Percentiles rank a stretch among this genome's conserved stretches.
Evolutionary conservation across 1,139 yeast species (phyloP).

Genomic region (Neolecta irregularis): DNA sequence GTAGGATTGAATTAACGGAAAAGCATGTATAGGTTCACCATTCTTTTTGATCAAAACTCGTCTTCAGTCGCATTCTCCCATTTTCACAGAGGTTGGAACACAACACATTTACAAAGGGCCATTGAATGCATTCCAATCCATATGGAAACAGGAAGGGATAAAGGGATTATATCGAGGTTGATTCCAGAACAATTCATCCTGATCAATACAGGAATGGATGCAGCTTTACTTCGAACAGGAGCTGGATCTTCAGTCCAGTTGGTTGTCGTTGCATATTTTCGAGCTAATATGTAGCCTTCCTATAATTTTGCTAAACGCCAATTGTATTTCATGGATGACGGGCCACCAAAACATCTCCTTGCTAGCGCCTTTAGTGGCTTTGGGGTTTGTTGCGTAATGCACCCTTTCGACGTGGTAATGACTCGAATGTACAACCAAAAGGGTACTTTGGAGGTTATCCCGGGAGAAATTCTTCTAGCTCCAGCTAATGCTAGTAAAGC

Average conservation of each 20-base stretch:
- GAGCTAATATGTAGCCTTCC: too few relatives aligned
- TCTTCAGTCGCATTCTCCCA: conserved; percentile 77
- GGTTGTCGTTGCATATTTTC: too few relatives aligned
- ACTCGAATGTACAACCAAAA: conserved; percentile 91
- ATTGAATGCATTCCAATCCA: conserved; percentile 49
- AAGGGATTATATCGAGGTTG: conserved; percentile 73
- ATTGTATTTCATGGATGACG: conserved; percentile 40
- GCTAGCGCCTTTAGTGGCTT: conserved; percentile 74
- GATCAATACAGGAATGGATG: too few relatives aligned
- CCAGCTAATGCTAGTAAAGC: too few relatives aligned
- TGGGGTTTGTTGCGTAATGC: conserved; percentile 86
- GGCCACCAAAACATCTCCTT: conserved; percentile 54
- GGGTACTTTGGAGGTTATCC: too few relatives aligned
- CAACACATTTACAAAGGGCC: conserved; percentile 73
- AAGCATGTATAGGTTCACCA: conserved; percentile 83
- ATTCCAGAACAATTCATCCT: too few relatives aligned
- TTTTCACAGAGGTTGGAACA: conserved; percentile 64
- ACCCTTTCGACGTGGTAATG: conserved; percentile 67
- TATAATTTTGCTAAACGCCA: conserved; percentile 58
- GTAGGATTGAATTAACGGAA: too few relatives aligned
- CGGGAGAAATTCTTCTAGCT: too few relatives aligned
- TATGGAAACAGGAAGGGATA: conserved; percentile 55
- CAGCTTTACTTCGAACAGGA: conserved; percentile 87
- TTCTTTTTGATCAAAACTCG: conserved; percentile 82
- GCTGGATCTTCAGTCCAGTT: conserved; percentile 91